Conservation (phyloP, 495 filamentous ascomycete species). For the Cairneyella variabilis region DNA sequence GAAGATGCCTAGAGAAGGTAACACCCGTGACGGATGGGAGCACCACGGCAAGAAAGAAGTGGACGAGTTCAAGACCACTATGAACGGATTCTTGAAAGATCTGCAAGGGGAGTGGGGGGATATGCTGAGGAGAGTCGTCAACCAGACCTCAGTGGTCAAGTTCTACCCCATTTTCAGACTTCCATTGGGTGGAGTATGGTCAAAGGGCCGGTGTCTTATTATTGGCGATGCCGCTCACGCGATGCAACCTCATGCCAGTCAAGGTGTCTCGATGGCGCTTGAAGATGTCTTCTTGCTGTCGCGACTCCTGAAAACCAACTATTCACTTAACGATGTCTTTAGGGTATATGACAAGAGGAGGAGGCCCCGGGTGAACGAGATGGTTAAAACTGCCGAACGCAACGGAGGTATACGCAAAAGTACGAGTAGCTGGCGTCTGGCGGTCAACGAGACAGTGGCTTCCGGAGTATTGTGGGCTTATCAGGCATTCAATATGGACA, state of each 20-base stretch:
- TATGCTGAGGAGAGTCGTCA: constrained; percentile 3
- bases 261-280: constrained; percentile 45
- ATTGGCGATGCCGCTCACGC: constrained; percentile 45
- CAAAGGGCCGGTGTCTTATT: constrained; percentile 13
- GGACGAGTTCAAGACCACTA: constrained; percentile 4
- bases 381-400: constrained; percentile 1
- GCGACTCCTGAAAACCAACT: constrained; percentile 27
- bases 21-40: constrained; percentile 16
- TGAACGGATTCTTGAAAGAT: constrained; percentile 6
- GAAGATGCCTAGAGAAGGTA: not conserved
- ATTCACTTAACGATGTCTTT: not conserved
- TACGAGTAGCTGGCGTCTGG: not conserved
- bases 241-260: constrained; percentile 40
- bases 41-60: constrained; percentile 11
- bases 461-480: not conserved
- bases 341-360: constrained; percentile 2
- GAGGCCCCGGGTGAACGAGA: constrained; percentile 12
- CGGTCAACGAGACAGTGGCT: not conserved
- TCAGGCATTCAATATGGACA: not conserved
- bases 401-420: constrained; percentile 7
- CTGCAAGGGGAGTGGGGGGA: constrained; percentile 9
- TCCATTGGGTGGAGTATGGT: constrained; percentile 19
- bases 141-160: constrained; percentile 1
- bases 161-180: constrained; percentile 16
- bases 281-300: constrained; percentile 41